A percentile compares a stretch with the other conserved stretches of the same genome.
Evolutionary conservation across 352 stramenopile species (phyloP).

Genomic region (Pelagophyceae sp.): DNA sequence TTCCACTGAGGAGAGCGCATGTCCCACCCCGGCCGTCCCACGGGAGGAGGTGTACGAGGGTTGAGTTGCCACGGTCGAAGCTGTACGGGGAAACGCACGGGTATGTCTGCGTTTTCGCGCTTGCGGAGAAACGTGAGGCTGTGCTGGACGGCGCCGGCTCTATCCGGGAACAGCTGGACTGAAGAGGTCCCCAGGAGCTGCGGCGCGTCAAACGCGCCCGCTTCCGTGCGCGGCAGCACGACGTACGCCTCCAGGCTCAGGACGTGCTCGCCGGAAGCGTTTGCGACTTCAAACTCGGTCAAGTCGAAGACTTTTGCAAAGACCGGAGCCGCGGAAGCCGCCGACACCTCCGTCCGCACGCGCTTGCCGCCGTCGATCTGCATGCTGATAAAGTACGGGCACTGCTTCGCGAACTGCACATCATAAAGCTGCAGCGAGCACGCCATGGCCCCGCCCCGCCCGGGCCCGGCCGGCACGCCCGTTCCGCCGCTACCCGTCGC

Average conservation of each 20-base stretch:
- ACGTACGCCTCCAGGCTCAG: background rate
- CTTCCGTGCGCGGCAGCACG: background rate
- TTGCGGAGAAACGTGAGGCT: background rate
- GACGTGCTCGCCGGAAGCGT: background rate
- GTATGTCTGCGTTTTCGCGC: background rate
- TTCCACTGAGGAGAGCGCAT: no score
- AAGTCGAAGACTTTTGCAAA: background rate
- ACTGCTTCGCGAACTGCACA: background rate
- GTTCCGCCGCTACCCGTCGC: no score
- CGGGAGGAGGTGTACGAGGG: background rate
- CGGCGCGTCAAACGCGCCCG: background rate
- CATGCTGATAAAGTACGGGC: constrained; percentile 9
- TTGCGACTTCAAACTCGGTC: background rate
- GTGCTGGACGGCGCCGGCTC: background rate
- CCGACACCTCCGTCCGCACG: background rate
- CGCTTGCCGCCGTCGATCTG: background rate
- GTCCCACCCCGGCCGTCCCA: no score
- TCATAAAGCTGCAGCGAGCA: background rate
- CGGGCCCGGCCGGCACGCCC: no score
- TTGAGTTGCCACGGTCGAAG: background rate
- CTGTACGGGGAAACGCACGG: background rate
- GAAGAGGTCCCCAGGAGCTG: background rate
- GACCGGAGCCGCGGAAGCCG: background rate
- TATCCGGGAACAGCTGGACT: background rate
- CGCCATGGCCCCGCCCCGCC: no score